Evolutionary conservation across 2,329 filamentous ascomycete species (phyloP), one percentile per base, ranked within the genome.

Genomic region (Fusarium gaditjirri): DNA sequence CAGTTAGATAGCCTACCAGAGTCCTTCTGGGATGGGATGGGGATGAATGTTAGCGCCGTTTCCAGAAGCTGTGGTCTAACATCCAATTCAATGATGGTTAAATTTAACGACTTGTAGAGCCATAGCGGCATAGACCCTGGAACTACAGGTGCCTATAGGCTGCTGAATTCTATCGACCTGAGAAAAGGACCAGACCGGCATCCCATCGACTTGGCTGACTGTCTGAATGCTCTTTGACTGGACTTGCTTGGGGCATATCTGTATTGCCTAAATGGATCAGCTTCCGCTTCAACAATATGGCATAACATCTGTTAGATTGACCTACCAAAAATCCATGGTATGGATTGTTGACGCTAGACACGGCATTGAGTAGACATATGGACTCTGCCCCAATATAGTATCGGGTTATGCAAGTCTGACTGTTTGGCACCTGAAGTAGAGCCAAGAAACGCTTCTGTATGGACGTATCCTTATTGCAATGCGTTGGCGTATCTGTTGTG

Each of bases 171-270:
- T 9, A 12, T 25, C 13, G 31, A 13, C 19, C 23, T 14, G 29
- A 56, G 41, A 49, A 47, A 10, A 39, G 23, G 56, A 64, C 44
- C 53, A 58, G 63, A 39, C 49, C 25, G 60, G 44, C 35, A 58
- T 61, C 35, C 36, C 53, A 33, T 44, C 35, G 44, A 41, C 46
- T 52, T 43, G 17, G 9, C 35, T 57, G 39, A 8, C 49, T 27
- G 59, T 38, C 35, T 67, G 35, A 55, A 57, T 61, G 60, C 57
- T 64, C 29, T 62, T 59, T 52, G 50, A 59, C 71, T 68, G 49
- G 43, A 52, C 29, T 57, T 59, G 60, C 44, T 50, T 68, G 53
- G 67, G 56, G 55, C 68, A 64, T 61, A 58, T 46, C 41, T 39
- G 55, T 27, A 21, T 11, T n/a, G 19, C 35, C 31, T 52, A 44